Evolutionary conservation across 2,329 filamentous ascomycete species (phyloP), one percentile per base, ranked within the genome.

Genomic region (Ceratocystis colombiana): DNA sequence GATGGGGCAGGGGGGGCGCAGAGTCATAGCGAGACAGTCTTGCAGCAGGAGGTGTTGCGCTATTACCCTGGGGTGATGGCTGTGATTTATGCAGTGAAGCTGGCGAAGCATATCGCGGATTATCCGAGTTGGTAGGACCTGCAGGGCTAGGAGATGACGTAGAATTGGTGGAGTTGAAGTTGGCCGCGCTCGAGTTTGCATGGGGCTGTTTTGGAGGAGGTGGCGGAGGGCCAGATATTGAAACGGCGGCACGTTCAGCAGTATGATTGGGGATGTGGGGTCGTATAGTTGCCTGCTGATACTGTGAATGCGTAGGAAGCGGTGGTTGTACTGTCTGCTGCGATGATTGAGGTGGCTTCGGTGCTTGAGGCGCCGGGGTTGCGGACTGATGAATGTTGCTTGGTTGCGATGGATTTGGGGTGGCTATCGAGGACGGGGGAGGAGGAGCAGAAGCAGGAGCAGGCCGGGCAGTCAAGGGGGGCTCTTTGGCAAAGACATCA

Each of bases 401-500:
- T 87, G 77, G 71, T 88, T 86, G 30, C 84, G 84, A 7, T 88
- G 89, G 20, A 88, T 87, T 85, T 41, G 88, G 88, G 62, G 86
- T 84, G 67, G 48, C 33, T 5, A n/a, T 6, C 10, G 48, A 20
- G 33, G 68, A 55, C 4, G 63, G 41, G 28, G 22, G 68, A n/a
- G 41, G 30, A 10, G 45, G 63, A 22, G n/a, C 44, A 20, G 41
- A 46, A 5, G 25, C 12, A 44, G 20, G 59, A 46, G 79, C 77
- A 33, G 72, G 77, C 44, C 68, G 65, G 44, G 91, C 85, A 68
- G 94, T 85, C 3, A 97, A 89, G 0, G 94, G 94, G 7, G 94
- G 94, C 72, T 99, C 94, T 76, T 95, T 96, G 46, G 91, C 88
- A 73, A 99, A 99, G 25, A 97, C 81, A 65, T 94, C 90, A 70